Evolutionary conservation across 164 flowering plant genomes (phyloP), one percentile per base, ranked within the genome.

Genomic region (Berberis vulgaris): DNA sequence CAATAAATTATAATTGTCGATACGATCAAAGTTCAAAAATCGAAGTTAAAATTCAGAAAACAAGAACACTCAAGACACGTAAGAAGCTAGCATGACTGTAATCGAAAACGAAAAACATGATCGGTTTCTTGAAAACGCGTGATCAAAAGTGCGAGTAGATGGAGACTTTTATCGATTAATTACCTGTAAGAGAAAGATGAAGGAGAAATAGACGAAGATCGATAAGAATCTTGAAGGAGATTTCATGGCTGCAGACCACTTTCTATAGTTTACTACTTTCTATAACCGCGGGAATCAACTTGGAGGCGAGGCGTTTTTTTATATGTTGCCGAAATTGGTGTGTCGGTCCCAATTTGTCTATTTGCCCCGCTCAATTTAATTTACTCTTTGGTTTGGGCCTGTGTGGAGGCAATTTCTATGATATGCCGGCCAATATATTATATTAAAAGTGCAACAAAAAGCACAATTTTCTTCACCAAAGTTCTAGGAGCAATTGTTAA

Each of bases 141-240:
- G 5, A 45, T 1, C 41, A 57, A 41, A 41, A 12, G 26, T 26
- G 26, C 26, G 26, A 8, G 0, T 10, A 56, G 26, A 6, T 1
- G 47, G 2, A 3, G 12, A 41, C 1, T 9, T 49, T 49, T 39
- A 66, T 59, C 56, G 52, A 66, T 38, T 10, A 47, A 63, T 50
- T 43, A 26, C 69, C 64, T 66, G 69, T 5, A 43, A 59, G n/a
- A 66, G 4, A n/a, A 52, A 59, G 58, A 66, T 1, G 63, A 59
- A 10, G 8, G 60, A 39, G 44, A 41, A 10, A 38, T 43, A 39
- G 7, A 6, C 11, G 38, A 9, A 52, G 43, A 46, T 49, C 49
- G 41, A 7, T 2, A 43, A 26, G 10, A 39, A n/a, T 59, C 64
- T 44, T 43, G 69, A 54, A 41, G 50, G 52, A 66, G 52, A 49